Evolutionary conservation across 768 basidiomycete species (phyloP), one percentile per base, ranked within the genome.

Genomic region (Hydnomerulius pinastri): DNA sequence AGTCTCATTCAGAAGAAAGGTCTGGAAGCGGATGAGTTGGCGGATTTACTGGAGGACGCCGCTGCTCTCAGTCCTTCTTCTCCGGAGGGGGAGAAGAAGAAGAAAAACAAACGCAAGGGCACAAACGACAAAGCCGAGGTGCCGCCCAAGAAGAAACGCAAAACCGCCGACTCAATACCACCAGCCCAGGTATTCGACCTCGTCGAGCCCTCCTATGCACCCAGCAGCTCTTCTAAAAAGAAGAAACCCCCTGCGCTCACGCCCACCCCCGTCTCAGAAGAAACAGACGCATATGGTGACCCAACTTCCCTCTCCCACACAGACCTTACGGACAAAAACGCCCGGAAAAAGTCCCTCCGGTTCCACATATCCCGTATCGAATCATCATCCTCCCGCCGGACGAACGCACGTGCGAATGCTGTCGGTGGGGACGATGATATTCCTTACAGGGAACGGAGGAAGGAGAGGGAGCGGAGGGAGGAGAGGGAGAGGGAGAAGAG

Each of bases 331-430:
- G 96, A 98, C 73, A 97, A 97, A 67, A 80, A 75, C 17, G 85
- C 88, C 4, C 83, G 87, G 48, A 87, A 83, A 58, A 88, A 87
- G 57, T 82, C 90, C 6, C 79, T 98, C 27, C 86, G 89, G 29
- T 99, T 98, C 83, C 91, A 98, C 70, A 93, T 92, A 4, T 81
- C 90, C 46, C 90, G 87, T 65, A 95, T 99, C 60, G 91, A 91
- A 64, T 85, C 85, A 50, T 81, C 91, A 6, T 80, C 83, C 46
- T 83, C 86, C 10, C 77, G 89, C 52, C 79, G 95, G 46, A 81
- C 83, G 48, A 82, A 81, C 24, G 92, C 92, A 6, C 77, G 90
- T 50, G 77, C 73, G 54, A 79, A 78, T 21, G 83, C 87, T 4
- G 66, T 84, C 45, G 88, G 90, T 25, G 97, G 97, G 15, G 97